Evolutionary conservation across 2,329 filamentous ascomycete species (phyloP).

Genomic region (Coniella vitis): DNA sequence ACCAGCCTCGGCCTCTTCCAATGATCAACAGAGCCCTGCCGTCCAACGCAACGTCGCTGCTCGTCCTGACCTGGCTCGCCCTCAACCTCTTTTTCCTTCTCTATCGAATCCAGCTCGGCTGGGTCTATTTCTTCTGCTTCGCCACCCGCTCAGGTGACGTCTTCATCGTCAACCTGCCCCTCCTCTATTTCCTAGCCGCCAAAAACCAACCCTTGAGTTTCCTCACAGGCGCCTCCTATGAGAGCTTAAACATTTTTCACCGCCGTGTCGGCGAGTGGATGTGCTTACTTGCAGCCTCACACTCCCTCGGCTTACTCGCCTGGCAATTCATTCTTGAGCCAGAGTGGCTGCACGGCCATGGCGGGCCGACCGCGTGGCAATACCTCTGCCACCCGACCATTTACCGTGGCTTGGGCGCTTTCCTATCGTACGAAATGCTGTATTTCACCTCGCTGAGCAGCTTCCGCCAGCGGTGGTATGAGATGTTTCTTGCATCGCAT

Average conservation of each 20-base stretch:
- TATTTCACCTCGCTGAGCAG: constrained; percentile 55
- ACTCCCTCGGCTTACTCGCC: constrained; percentile 46
- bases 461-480: constrained; percentile 55
- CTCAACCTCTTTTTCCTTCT: constrained; percentile 54
- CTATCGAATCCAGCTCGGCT: constrained; percentile 38
- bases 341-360: constrained; percentile 32
- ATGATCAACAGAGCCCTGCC: constrained; percentile 51
- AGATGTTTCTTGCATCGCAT: constrained; percentile 54
- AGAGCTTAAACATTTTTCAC: constrained; percentile 59
- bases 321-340: constrained; percentile 48
- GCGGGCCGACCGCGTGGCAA: constrained; percentile 29
- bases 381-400: constrained; percentile 48
- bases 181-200: constrained; percentile 56
- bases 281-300: constrained; percentile 52
- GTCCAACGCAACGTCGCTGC: constrained; percentile 47
- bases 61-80: constrained; percentile 42
- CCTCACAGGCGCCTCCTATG: constrained; percentile 59
- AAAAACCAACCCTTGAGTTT: constrained; percentile 59
- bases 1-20: constrained; percentile 51
- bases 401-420: constrained; percentile 46
- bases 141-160: constrained; percentile 50
- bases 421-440: constrained; percentile 52
- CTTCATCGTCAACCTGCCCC: constrained; percentile 40
- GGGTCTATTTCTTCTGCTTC: constrained; percentile 45
- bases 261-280: constrained; percentile 55